Evolutionary conservation across 2,329 filamentous ascomycete genomes (phyloP), one percentile per base, ranked within the genome.

Genomic region (Colletotrichum sp.): DNA sequence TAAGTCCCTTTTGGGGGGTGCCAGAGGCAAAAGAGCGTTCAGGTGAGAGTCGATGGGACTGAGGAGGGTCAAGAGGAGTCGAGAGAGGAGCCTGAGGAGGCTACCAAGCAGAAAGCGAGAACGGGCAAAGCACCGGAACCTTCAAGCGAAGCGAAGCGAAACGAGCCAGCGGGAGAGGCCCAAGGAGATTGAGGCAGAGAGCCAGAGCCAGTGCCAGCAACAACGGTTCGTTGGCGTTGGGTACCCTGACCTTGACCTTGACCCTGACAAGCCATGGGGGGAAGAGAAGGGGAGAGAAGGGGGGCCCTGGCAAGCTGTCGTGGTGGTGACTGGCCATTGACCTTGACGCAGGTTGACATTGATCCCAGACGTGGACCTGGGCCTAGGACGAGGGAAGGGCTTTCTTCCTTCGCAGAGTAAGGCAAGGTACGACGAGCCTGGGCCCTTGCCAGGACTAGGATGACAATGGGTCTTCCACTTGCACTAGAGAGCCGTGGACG

Each of bases 1-100:
- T 36, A 63, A 55, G 75, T 68, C 75, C 72, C 64, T 76, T 64
- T 76, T 76, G 72, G 76, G 59, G 76, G 71, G 70, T 76, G 78
- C 63, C 69, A 59, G 74, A 78, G 76, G 70, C 75, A 80, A 79
- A 78, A 79, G 78, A 80, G 76, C 81, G 72, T 72, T 70, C 70
- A 32, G 66, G 57, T 36, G 67, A 57, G 59, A 34, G 59, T 62
- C 26, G 59, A 62, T 62, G 59, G 59, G 59, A 30, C 59, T 30
- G 44, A 26, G 62, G 66, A 77, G 60, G 49, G 64, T 39, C 60
- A 63, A 28, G 55, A 67, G 69, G 57, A 71, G 69, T 49, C 39
- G 39, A 49, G 39, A 49, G 39, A 49, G 39, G 39, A 49, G 39
- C 39, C 39, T 49, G 39, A 49, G 39, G 39, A 49, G 39, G 39